phyloP scores from a whole-genome alignment of 306 rosid species.

The Coriaria nepalensis region DNA sequence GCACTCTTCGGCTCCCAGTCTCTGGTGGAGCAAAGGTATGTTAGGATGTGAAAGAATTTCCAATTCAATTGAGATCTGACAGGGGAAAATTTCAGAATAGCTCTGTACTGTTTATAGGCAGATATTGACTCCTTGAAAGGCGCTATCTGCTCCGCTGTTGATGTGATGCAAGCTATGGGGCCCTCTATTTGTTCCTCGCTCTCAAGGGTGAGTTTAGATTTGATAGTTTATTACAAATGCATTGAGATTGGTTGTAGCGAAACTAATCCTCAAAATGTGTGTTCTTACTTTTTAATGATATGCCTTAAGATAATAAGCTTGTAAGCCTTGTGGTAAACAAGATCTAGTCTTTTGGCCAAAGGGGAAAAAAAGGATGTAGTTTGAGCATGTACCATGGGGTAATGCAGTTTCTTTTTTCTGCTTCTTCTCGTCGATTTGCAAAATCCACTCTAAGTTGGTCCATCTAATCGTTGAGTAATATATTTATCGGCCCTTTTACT shows the following conservation, averaged over 20 bases:
- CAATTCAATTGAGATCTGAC: not conserved
- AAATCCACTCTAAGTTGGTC: too few species aligned
- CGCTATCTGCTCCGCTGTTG: constrained; percentile 81
- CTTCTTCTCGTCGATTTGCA: too few species aligned
- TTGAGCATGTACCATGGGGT: too few species aligned
- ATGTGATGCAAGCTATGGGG: constrained; percentile 85
- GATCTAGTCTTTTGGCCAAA: too few species aligned
- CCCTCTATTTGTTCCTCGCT: constrained; percentile 64
- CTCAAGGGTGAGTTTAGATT: constrained; percentile 47
- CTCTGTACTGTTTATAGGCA: constrained; percentile 41
- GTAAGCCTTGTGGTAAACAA: too few species aligned
- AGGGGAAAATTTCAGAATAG: constrained; percentile 2
- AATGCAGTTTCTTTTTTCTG: too few species aligned
- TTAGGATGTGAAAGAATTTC: constrained; percentile 6
- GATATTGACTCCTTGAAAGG: constrained; percentile 72
- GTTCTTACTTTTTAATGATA: too few species aligned
- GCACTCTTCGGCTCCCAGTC: constrained; percentile 86
- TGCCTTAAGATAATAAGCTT: too few species aligned
- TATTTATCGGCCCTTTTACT: not conserved
- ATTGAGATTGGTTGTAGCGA: too few species aligned
- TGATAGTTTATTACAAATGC: not conserved
- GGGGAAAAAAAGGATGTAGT: too few species aligned
- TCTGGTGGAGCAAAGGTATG: constrained; percentile 77
- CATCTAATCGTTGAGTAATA: constrained; percentile 5
- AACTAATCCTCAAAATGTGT: too few species aligned